Evolutionary conservation across 805 yeast species (phyloP).

Genomic region (Candida chilensis): DNA sequence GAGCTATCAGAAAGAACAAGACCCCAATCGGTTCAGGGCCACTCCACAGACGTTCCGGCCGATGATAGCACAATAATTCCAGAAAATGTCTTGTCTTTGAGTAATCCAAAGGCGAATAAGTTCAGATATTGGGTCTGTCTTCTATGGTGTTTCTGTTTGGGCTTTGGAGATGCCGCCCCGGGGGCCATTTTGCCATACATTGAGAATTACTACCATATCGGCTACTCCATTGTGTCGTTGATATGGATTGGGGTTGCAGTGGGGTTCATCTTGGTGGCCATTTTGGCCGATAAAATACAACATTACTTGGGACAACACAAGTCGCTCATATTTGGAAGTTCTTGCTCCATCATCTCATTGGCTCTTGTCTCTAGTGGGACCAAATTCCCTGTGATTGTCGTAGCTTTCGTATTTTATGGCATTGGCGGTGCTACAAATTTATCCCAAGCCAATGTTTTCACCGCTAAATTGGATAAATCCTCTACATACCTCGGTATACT

Average conservation of each 20-base stretch:
- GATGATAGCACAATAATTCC: too few relatives aligned
- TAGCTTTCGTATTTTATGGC: constrained; percentile 14
- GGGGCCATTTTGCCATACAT: constrained; percentile 17
- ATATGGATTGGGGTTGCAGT: constrained; percentile 17
- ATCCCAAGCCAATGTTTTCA: constrained; percentile 12
- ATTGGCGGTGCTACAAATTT: constrained; percentile 11
- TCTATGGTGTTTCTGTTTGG: constrained; percentile 11
- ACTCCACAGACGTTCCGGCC: too few relatives aligned
- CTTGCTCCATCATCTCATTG: constrained; percentile 7
- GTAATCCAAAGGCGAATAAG: not conserved
- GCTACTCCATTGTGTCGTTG: constrained; percentile 14
- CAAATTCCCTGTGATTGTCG: constrained; percentile 10
- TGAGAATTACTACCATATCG: constrained; percentile 12
- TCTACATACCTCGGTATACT: constrained; percentile 9
- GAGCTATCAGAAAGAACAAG: too few relatives aligned
- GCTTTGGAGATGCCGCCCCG: constrained; percentile 16
- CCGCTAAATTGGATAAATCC: constrained; percentile 9
- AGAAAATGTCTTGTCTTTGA: too few relatives aligned
- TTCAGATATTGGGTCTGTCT: not conserved
- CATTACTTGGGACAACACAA: constrained; percentile 10
- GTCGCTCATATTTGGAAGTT: constrained; percentile 8
- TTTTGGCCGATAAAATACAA: constrained; percentile 13
- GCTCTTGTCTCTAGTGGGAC: constrained; percentile 11
- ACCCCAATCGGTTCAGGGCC: too few relatives aligned
- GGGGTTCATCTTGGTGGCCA: constrained; percentile 16